These are phyloP conservation scores for Rhizopus delemar DNA, from an alignment of 371 early-diverging fungal species.

Conservation along the genomic window DNA sequence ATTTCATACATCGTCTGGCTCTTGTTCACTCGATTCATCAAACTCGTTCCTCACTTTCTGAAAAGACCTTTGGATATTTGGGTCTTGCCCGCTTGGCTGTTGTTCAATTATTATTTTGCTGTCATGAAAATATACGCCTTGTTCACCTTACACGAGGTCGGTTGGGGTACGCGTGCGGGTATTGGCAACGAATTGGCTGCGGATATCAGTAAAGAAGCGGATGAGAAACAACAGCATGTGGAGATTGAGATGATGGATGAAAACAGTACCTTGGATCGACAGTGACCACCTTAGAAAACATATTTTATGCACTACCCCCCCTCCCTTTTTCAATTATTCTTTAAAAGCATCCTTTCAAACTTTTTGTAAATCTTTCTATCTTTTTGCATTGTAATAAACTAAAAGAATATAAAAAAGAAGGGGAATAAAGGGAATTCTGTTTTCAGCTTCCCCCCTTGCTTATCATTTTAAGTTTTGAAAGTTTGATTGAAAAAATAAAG, in stretches of 20 bases:
- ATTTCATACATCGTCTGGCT: constrained; percentile 69
- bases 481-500: too few species aligned
- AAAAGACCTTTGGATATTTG: constrained; percentile 67
- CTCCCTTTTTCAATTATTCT: too few species aligned
- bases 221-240: constrained; percentile 6
- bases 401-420: too few species aligned
- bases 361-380: too few species aligned
- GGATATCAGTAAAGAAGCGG: constrained; percentile 30
- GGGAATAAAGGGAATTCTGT: too few species aligned
- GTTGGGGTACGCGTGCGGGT: constrained; percentile 76
- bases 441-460: too few species aligned
- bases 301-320: too few species aligned
- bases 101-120: constrained; percentile 75
- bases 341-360: too few species aligned
- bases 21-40: constrained; percentile 67
- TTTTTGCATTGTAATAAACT: too few species aligned
- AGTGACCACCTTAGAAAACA: too few species aligned
- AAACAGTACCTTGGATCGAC: too few species aligned
- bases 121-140: constrained; percentile 73
- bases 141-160: constrained; percentile 70
- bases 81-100: constrained; percentile 65
- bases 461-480: too few species aligned
- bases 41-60: constrained; percentile 69
- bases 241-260: constrained; percentile 35
- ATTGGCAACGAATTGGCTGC: constrained; percentile 45